Conservation (phyloP, 768 basidiomycete species). For the Porphyrellus cyaneotinctus region DNA sequence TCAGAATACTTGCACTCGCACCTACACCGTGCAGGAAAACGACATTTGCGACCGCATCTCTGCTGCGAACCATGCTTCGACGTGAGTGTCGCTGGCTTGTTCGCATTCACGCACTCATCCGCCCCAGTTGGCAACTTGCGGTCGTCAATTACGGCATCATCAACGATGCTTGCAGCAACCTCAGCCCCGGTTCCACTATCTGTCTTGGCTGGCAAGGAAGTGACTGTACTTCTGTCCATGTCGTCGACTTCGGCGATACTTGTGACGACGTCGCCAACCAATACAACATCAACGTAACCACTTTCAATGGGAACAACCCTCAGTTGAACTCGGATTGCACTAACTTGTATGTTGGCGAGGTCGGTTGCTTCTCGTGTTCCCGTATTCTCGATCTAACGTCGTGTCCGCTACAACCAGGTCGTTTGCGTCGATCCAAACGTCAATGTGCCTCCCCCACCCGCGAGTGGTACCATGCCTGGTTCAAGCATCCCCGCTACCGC, state of each 20-base stretch:
- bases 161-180: constrained; percentile 55
- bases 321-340: constrained; percentile 52
- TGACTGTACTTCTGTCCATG: constrained; percentile 63
- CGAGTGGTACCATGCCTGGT: constrained; percentile 29
- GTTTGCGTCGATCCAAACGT: constrained; percentile 46
- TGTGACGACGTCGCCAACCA: constrained; percentile 48
- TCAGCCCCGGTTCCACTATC: constrained; percentile 44
- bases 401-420: constrained; percentile 34
- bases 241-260: constrained; percentile 51
- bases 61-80: constrained; percentile 55
- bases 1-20: constrained; percentile 44
- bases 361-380: constrained; percentile 28
- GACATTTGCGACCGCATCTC: constrained; percentile 75
- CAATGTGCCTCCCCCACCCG: constrained; percentile 41
- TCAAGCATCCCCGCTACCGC: constrained; percentile 34
- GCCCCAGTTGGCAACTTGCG: constrained; percentile 67
- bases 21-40: constrained; percentile 54
- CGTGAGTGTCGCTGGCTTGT: constrained; percentile 38
- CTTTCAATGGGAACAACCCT: constrained; percentile 69
- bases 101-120: background rate
- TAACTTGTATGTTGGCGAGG: constrained; percentile 78
- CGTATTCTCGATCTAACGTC: background rate
- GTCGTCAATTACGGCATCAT: constrained; percentile 52
- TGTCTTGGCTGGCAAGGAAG: constrained; percentile 58
- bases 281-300: constrained; percentile 46